Base-by-base conservation (phyloP, 805 yeast genomes). In the Candida fluviatilis region DNA sequence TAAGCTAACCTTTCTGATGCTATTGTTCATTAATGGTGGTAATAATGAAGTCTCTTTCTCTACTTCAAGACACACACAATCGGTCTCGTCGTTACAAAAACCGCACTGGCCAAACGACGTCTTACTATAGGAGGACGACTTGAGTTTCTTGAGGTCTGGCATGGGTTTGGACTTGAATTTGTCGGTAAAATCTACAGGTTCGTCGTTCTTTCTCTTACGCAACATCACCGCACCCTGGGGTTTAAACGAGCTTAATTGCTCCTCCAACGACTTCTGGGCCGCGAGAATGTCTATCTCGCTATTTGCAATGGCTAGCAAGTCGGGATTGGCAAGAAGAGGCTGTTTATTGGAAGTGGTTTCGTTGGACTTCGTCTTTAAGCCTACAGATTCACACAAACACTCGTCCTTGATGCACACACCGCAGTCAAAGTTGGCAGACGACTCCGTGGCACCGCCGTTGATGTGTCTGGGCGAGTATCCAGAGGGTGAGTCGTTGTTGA, bases 1-100 rank as follows among this genome's bases (percentile, higher is more conserved):
- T 41, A 76, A 62, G 34, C 72, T 69, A 10, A 62, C 52, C 37
- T 64, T 60, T 14, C 68, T 52, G 13, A 68, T 49, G 5, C 39
- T 47, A 28, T 50, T 51, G 30, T 55, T 44, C 43, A 57, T 66
- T 37, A 66, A 64, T 29, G 72, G 77, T 10, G 74, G 78, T 21
- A 73, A 60, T 35, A 59, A 57, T n/a, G 62, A 62, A 2, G 73
- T 75, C 51, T 73, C 78, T 47, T 69, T 67, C 2, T 79, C 81
- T 13, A 78, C 84, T 49, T 88, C 96, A 18, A 91, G 77, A 57
- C 97, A 91, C 2, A 91, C 84, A 62, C 98, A 91, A 2, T 95
- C 90, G 0, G 95, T 81, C 48, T 81, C 93, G 48, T 86, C 95
- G 0, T 95, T 78, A 55, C 98, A 91, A 60, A 91, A 90, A 0